A percentile compares a stretch with the other conserved stretches of the same genome.
Conservation (phyloP, 2,329 filamentous ascomycete genomes). For the Sclerotinia spermophila region DNA sequence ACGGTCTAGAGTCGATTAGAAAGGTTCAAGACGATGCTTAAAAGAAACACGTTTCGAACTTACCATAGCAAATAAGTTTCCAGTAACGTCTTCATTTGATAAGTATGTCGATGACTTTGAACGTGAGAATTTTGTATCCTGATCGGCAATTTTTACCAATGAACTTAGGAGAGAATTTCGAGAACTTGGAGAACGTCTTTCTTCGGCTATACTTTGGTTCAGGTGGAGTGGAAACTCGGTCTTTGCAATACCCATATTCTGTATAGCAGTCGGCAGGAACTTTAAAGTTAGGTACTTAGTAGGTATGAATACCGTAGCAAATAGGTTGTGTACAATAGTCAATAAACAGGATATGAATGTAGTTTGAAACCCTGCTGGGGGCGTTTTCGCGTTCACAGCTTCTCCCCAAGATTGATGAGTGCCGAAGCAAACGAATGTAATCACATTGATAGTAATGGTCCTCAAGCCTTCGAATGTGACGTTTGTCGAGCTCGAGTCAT, state of each 20-base stretch:
- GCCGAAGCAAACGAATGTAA: slow-evolving; percentile 49
- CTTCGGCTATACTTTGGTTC: background rate
- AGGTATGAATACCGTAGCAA: slow-evolving; percentile 9
- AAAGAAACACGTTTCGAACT: background rate
- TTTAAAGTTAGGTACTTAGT: background rate
- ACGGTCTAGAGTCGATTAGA: slow-evolving; percentile 30
- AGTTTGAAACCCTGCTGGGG: slow-evolving; percentile 22
- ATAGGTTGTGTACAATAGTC: background rate
- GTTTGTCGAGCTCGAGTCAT: slow-evolving; percentile 37
- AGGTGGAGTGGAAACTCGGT: background rate
- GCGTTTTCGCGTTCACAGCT: slow-evolving; percentile 23
- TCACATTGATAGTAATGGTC: slow-evolving; percentile 47
- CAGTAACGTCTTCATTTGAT: slow-evolving; percentile 21
- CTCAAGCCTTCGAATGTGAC: slow-evolving; percentile 36
- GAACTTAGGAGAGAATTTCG: slow-evolving; percentile 12
- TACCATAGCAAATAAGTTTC: slow-evolving; percentile 33
- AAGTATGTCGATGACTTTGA: slow-evolving; percentile 8
- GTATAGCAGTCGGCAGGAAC: background rate
- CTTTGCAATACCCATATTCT: slow-evolving; percentile 1
- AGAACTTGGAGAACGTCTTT: slow-evolving; percentile 20
- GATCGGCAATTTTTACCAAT: slow-evolving; percentile 12
- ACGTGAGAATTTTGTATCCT: background rate
- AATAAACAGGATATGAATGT: slow-evolving; percentile 18
- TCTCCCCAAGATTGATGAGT: slow-evolving; percentile 20
- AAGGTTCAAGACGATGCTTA: background rate